phyloP scores from a whole-genome alignment of 2,329 filamentous ascomycete genomes.

The Botrytis tulipae region DNA sequence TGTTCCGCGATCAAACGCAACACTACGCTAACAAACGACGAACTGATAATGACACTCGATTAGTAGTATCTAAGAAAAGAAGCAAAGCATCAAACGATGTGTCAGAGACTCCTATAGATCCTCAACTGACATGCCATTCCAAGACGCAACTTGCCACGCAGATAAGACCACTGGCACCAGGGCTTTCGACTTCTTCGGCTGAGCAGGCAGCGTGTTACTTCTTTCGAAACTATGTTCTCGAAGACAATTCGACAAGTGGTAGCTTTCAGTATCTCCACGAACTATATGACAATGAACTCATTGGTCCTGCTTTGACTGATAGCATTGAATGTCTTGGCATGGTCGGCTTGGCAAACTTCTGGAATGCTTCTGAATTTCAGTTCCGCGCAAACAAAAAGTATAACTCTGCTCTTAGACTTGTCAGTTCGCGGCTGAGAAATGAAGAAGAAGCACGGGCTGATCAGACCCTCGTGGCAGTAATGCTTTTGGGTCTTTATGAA shows the following conservation, averaged over 20 bases:
- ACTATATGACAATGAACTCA: slow-evolving; percentile 45
- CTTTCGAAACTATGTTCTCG: slow-evolving; percentile 34
- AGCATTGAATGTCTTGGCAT: slow-evolving; percentile 30
- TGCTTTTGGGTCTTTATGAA: slow-evolving; percentile 34
- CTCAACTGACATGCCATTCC: background rate
- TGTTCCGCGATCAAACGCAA: slow-evolving; percentile 55
- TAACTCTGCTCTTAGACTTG: slow-evolving; percentile 25
- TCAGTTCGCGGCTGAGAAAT: slow-evolving; percentile 27
- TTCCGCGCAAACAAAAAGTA: slow-evolving; percentile 27
- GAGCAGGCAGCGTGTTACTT: slow-evolving; percentile 34
- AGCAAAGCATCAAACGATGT: background rate
- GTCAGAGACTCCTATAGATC: background rate
- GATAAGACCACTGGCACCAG: background rate
- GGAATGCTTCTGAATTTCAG: slow-evolving; percentile 28
- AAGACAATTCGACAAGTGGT: slow-evolving; percentile 23
- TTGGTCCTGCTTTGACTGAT: slow-evolving; percentile 39
- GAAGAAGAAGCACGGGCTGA: slow-evolving; percentile 30
- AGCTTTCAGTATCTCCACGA: slow-evolving; percentile 31
- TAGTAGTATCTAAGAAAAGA: background rate
- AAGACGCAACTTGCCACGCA: background rate
- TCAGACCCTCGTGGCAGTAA: slow-evolving; percentile 33
- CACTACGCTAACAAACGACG: slow-evolving; percentile 23
- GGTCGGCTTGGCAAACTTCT: slow-evolving; percentile 31
- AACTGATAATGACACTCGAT: slow-evolving; percentile 14
- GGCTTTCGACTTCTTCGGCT: slow-evolving; percentile 22